Percentiles rank a stretch among this genome's conserved stretches.
phyloP scores from a whole-genome alignment of 495 filamentous ascomycete genomes.

The Oidiodendron maius region DNA sequence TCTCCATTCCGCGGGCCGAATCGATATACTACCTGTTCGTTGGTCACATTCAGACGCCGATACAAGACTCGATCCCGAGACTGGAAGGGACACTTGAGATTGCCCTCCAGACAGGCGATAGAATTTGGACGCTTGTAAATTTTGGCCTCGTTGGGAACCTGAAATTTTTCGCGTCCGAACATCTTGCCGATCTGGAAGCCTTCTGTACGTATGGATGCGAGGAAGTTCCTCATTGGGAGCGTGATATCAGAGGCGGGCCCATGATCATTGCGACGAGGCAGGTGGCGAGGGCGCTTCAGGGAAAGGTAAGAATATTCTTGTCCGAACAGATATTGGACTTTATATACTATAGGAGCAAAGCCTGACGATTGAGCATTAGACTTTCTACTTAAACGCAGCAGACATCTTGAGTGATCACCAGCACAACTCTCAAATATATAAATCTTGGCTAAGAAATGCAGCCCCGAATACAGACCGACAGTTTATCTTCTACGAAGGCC shows the following conservation, averaged over 20 bases:
- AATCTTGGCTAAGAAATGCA: constrained; percentile 43
- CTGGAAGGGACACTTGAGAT: constrained; percentile 66
- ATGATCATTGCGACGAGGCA: constrained; percentile 67
- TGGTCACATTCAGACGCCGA: constrained; percentile 61
- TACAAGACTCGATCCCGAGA: constrained; percentile 52
- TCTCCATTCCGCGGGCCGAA: constrained; percentile 62
- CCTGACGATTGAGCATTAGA: too few species aligned
- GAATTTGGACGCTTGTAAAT: constrained; percentile 67
- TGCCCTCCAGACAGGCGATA: constrained; percentile 66
- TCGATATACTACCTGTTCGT: constrained; percentile 71
- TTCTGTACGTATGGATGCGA: constrained; percentile 66
- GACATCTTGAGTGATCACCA: constrained; percentile 66
- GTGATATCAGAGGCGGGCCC: constrained; percentile 74
- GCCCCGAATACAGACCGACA: constrained; percentile 36
- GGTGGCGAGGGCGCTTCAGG: constrained; percentile 72
- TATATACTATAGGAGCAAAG: too few species aligned
- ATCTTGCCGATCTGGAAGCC: constrained; percentile 67
- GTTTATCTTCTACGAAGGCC: constrained; percentile 64
- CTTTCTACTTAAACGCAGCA: constrained; percentile 45
- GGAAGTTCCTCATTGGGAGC: constrained; percentile 67
- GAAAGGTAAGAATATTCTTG: constrained; percentile 51
- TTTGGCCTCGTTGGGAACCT: constrained; percentile 66
- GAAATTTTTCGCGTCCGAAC: constrained; percentile 67
- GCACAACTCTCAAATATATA: constrained; percentile 60
- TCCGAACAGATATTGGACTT: too few species aligned